Base-by-base conservation (phyloP, 2,329 filamentous ascomycete species). In the Aspergillus fischeri region DNA sequence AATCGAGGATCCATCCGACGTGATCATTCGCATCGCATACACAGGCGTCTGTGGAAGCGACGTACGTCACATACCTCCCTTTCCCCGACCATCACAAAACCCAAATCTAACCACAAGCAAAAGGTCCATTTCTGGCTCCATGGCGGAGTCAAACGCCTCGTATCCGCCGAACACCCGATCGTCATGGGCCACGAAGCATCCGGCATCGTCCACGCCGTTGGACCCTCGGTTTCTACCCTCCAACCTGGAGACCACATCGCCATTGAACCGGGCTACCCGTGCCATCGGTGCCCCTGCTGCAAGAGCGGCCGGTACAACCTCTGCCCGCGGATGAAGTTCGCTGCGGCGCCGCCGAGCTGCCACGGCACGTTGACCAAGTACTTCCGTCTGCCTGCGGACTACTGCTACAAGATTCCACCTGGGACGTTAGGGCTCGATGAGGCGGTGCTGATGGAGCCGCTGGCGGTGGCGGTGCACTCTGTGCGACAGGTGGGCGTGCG, bases 381-480 rank as follows among this genome's bases (percentile, higher is more conserved):
- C 51, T 77, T 73, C 56, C 62, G 63, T 3, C 62, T 74, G 4
- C 73, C 76, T 0, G 74, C 67, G 21, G 73, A 75, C 28, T 76
- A 73, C 58, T 70, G 71, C 54, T 75, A 76, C 58, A 71, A 67
- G 32, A 60, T 80, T 4, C 32, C 32, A 1, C 77, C 77, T 0
- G 57, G 65, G 3, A 44, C 58, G 1, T 63, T 80, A 11, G 69
- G 64, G 5, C 73, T 76, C 42, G 68, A 76, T 32, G 78, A 80
- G 53, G 78, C 76, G 0, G 75, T 75, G 0, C 68, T 82, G 4
- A 72, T 81, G 9, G 80, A 82, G 67, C 80, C 80, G 6, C 65
- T 81, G 9, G 73, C 73, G 17, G 77, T 81, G 3, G 79, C 79
- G 2, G 71, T 82, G 1, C 78, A 80, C 28, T 71, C 73, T 0